Evolutionary conservation across 1,139 yeast genomes (phyloP).

Genomic region (Diutina siamensis): DNA sequence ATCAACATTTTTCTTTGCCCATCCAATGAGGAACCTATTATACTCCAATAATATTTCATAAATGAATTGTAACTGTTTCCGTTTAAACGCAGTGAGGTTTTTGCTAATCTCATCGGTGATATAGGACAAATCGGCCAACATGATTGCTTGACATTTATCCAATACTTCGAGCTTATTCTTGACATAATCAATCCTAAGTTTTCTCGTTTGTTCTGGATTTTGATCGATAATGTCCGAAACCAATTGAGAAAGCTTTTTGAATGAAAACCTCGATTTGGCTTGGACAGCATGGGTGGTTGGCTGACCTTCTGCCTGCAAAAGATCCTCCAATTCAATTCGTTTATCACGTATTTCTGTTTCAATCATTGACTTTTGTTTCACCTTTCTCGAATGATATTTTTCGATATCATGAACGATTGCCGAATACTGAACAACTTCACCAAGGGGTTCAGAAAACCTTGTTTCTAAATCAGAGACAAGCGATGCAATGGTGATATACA

Average conservation of each 20-base stretch:
- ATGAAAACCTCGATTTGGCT: constrained; percentile 13
- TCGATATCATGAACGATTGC: constrained; percentile 54
- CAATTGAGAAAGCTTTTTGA: constrained; percentile 48
- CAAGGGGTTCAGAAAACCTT: constrained; percentile 71
- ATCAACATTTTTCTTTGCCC: constrained; percentile 64
- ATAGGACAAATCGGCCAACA: constrained; percentile 41
- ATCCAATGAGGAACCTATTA: constrained; percentile 46
- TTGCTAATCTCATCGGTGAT: constrained; percentile 40
- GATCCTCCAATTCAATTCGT: constrained; percentile 28
- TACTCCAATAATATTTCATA: constrained; percentile 37
- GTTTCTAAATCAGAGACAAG: constrained; percentile 62
- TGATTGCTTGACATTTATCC: constrained; percentile 47
- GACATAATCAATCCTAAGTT: constrained; percentile 41
- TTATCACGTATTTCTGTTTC: constrained; percentile 41
- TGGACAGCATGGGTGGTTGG: constrained; percentile 11
- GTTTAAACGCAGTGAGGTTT: constrained; percentile 41
- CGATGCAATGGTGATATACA: constrained; percentile 53
- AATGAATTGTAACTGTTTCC: constrained; percentile 33
- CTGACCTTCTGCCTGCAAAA: constrained; percentile 30
- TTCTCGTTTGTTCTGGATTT: constrained; percentile 56
- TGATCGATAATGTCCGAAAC: constrained; percentile 61
- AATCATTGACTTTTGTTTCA: constrained; percentile 52
- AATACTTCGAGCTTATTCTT: constrained; percentile 40
- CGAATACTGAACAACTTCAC: constrained; percentile 73
- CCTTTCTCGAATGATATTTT: constrained; percentile 59